These are phyloP conservation scores for Fusarium sp. DNA, from an alignment of 2,329 filamentous ascomycete species.

Conservation along the genomic window DNA sequence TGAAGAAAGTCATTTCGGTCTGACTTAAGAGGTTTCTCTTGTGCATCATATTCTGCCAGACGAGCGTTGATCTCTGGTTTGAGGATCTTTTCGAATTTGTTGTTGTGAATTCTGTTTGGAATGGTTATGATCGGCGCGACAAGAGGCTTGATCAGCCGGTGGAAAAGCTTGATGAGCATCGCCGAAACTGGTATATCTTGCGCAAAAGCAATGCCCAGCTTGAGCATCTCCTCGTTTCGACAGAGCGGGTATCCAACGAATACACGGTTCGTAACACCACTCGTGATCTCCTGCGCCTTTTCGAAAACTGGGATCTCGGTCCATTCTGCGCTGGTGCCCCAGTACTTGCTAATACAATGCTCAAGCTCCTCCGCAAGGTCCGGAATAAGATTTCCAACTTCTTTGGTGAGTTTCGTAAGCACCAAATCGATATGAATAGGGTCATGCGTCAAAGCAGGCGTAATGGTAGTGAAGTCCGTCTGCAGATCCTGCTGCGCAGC, in stretches of 20 bases:
- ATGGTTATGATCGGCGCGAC: slow-evolving; percentile 1
- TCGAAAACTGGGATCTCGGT: background rate
- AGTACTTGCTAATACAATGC: background rate
- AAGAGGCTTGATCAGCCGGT: background rate
- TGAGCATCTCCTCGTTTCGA: background rate
- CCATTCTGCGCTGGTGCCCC: background rate
- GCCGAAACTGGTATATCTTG: slow-evolving; percentile 4
- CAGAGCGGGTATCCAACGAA: background rate
- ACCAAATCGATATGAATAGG: slow-evolving; percentile 9
- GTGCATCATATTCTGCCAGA: background rate
- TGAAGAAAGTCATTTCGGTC: background rate
- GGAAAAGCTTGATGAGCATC: background rate
- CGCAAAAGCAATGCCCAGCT: slow-evolving; percentile 1
- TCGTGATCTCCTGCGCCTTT: background rate
- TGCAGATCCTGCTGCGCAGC: slow-evolving; percentile 1
- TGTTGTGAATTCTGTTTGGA: slow-evolving; percentile 7
- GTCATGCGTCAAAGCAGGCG: slow-evolving; percentile 5
- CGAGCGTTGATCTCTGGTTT: slow-evolving; percentile 4
- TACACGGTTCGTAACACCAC: slow-evolving; percentile 1
- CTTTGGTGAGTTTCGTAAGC: background rate
- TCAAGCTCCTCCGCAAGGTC: slow-evolving; percentile 1
- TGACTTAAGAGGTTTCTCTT: background rate
- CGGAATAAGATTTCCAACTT: slow-evolving; percentile 12
- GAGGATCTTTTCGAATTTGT: slow-evolving; percentile 1
- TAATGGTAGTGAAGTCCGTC: slow-evolving; percentile 12